Conservation (phyloP, 768 basidiomycete genomes). For the Tylopilus balloui region DNA sequence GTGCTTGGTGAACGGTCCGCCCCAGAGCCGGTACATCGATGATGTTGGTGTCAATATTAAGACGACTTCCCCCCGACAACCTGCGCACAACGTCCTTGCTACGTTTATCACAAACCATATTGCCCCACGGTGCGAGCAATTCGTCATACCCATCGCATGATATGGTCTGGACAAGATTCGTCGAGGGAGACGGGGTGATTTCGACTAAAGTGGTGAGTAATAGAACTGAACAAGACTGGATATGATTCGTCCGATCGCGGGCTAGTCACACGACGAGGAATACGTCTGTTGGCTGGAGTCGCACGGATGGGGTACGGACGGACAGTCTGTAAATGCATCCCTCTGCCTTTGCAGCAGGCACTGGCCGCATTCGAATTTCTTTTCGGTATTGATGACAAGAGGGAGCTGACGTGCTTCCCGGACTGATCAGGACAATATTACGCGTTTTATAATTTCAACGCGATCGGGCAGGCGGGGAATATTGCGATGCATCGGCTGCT, state of each 20-base stretch:
- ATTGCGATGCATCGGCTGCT: not conserved
- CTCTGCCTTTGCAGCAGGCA: conserved; percentile 49
- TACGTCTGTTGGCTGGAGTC: conserved; percentile 45
- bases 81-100: not conserved
- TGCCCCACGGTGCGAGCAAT: not conserved
- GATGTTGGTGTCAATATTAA: not conserved
- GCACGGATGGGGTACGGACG: conserved; percentile 50
- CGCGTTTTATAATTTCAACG: conserved; percentile 4
- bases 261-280: conserved; percentile 22
- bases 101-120: conserved; percentile 25
- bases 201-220: conserved; percentile 55
- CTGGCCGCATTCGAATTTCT: too few species aligned
- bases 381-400: not conserved
- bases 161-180: conserved; percentile 31
- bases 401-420: not conserved
- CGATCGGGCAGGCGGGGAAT: not conserved
- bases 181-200: conserved; percentile 52
- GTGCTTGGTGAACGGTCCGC: conserved; percentile 46
- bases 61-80: not conserved
- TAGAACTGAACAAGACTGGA: not conserved
- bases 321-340: conserved; percentile 49
- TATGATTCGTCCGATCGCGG: not conserved
- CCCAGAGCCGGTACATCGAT: not conserved
- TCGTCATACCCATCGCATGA: too few species aligned
- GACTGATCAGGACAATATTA: conserved; percentile 41